A percentile compares a stretch with the other conserved stretches of the same genome.
phyloP scores from a whole-genome alignment of 2,329 filamentous ascomycete species.

The Trichoderma brevicompactum region DNA sequence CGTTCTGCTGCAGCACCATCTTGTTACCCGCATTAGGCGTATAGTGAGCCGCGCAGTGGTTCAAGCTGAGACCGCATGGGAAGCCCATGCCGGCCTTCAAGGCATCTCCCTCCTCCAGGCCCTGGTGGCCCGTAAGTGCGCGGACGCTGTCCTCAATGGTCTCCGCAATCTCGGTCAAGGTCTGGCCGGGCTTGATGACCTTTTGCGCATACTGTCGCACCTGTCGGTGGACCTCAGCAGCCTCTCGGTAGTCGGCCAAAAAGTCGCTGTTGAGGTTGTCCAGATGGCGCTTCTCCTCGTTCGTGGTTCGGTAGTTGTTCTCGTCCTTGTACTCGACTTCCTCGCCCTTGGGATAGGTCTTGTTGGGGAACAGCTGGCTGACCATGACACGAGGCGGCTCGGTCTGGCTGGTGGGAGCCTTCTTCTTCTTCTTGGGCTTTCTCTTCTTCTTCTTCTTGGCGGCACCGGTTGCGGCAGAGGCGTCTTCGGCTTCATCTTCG shows the following conservation, averaged over 20 bases:
- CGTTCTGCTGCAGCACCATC: constrained; percentile 69
- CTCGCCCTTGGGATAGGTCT: constrained; percentile 74
- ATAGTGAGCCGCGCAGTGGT: constrained; percentile 85
- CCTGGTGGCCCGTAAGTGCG: constrained; percentile 74
- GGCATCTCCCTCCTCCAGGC: constrained; percentile 77
- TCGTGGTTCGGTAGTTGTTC: constrained; percentile 76
- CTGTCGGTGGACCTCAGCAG: constrained; percentile 86
- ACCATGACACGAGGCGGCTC: constrained; percentile 73
- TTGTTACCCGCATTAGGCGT: constrained; percentile 88
- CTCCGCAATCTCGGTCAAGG: constrained; percentile 79
- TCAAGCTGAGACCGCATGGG: constrained; percentile 80
- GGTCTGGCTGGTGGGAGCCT: constrained; percentile 73
- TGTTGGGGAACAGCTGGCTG: constrained; percentile 73
- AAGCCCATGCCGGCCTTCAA: constrained; percentile 83
- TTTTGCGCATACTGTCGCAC: constrained; percentile 83
- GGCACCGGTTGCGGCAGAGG: constrained; percentile 40
- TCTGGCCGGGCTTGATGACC: constrained; percentile 79
- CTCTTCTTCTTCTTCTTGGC: constrained; percentile 66
- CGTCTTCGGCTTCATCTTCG: constrained; percentile 58
- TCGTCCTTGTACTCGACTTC: constrained; percentile 78
- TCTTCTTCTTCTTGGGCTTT: constrained; percentile 85
- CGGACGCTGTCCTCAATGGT: constrained; percentile 85
- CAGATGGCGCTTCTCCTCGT: constrained; percentile 81
- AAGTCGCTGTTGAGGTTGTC: constrained; percentile 83
- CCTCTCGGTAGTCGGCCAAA: constrained; percentile 79